A percentile compares a stretch with the other conserved stretches of the same genome.
Conservation (phyloP, 2,329 filamentous ascomycete genomes). For the Trichoderma oligosporum region DNA sequence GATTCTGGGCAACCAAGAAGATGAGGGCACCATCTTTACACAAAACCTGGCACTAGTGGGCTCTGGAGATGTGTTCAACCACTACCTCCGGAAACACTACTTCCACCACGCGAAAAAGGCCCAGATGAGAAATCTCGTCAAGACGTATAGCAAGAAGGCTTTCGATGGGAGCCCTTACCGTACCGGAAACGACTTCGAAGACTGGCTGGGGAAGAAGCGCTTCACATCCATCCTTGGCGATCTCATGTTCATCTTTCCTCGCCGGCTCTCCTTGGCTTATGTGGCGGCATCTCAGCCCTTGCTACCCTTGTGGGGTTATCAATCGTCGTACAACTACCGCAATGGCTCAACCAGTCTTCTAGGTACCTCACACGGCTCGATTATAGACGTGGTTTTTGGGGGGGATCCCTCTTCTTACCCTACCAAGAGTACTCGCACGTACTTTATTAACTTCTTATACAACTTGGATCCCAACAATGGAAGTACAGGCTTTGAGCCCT, state of each 20-base stretch:
- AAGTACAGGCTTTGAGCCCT: slow-evolving; percentile 31
- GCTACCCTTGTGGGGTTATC: slow-evolving; percentile 13
- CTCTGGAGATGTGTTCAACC: slow-evolving; percentile 48
- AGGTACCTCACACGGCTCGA: slow-evolving; percentile 14
- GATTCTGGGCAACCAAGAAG: slow-evolving; percentile 62
- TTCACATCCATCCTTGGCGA: slow-evolving; percentile 43
- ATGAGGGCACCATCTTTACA: slow-evolving; percentile 63
- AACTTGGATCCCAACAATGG: slow-evolving; percentile 10
- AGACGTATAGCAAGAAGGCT: slow-evolving; percentile 49
- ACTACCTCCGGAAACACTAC: slow-evolving; percentile 51
- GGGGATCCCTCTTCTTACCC: slow-evolving; percentile 41
- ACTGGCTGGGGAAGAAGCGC: slow-evolving; percentile 63
- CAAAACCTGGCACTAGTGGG: slow-evolving; percentile 57
- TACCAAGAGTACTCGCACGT: slow-evolving; percentile 49
- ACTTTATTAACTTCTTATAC: slow-evolving; percentile 11
- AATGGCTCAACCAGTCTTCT: neutral
- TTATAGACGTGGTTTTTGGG: neutral
- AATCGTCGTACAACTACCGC: slow-evolving; percentile 1
- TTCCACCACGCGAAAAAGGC: slow-evolving; percentile 40
- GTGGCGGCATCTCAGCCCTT: neutral
- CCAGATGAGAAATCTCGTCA: slow-evolving; percentile 48
- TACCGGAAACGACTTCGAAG: slow-evolving; percentile 54
- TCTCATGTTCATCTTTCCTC: slow-evolving; percentile 4
- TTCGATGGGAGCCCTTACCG: slow-evolving; percentile 56
- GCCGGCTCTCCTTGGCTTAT: slow-evolving; percentile 4